Conservation (phyloP, 2,329 filamentous ascomycete genomes). For the Fusarium xyrophilum region DNA sequence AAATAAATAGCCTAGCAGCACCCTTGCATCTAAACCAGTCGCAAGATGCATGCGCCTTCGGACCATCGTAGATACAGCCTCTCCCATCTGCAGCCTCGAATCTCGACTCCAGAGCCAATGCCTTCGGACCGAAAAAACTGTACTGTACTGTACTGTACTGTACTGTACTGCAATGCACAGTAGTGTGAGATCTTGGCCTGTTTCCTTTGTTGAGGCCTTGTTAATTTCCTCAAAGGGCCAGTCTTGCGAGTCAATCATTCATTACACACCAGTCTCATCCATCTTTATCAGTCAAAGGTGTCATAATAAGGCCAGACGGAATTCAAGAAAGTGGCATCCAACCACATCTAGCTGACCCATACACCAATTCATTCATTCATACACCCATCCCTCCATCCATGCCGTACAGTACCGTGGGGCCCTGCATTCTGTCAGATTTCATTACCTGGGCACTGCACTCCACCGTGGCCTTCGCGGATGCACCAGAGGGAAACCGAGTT, state of each 20-base stretch:
- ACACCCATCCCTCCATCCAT: neutral
- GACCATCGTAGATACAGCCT: neutral
- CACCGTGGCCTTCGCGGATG: neutral
- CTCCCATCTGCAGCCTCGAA: neutral
- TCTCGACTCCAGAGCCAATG: neutral
- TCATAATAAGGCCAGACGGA: neutral
- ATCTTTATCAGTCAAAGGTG: neutral
- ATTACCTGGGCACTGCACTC: neutral
- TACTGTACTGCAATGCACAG: neutral
- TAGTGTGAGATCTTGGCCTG: neutral
- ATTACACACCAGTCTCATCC: neutral
- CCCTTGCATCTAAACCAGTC: neutral
- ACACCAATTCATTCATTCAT: neutral
- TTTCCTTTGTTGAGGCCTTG: neutral
- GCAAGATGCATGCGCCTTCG: neutral
- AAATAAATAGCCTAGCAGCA: neutral
- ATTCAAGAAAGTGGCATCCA: neutral
- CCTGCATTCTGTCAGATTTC: slow-evolving; percentile 1
- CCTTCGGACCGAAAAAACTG: neutral
- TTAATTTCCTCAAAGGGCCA: slow-evolving; percentile 1
- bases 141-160: neutral
- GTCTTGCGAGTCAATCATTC: slow-evolving; percentile 17
- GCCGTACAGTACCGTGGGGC: neutral
- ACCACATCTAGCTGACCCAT: neutral
- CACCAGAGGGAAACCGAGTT: neutral